A percentile compares a stretch with the other conserved stretches of the same genome.
phyloP scores from a whole-genome alignment of 768 basidiomycete species.

The Suillus fuscotomentosus region DNA sequence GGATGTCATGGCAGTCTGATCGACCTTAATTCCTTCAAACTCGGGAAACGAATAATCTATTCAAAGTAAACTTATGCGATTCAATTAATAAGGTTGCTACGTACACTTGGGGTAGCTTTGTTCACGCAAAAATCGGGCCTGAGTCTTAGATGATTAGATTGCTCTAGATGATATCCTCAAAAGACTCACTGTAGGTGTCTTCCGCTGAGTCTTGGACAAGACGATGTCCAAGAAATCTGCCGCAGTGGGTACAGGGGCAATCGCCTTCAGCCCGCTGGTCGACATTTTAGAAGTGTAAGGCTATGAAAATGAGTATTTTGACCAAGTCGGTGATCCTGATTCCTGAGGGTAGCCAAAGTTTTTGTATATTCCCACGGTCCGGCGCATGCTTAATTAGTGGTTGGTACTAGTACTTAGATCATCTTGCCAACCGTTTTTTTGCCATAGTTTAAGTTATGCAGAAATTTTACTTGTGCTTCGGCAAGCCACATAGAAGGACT shows the following conservation, averaged over 20 bases:
- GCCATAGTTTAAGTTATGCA: not conserved
- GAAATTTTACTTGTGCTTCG: no score
- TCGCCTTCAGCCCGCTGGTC: conserved; percentile 91
- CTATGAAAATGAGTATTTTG: not conserved
- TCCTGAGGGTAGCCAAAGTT: not conserved
- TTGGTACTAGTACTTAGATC: not conserved
- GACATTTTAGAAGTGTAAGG: conserved; percentile 44
- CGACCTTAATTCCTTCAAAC: no score
- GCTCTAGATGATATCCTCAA: not conserved
- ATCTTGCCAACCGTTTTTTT: not conserved
- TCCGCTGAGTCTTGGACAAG: conserved; percentile 90
- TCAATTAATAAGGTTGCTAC: no score
- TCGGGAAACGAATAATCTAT: no score
- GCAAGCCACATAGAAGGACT: no score
- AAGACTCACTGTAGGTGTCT: conserved; percentile 82
- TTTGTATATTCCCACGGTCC: conserved; percentile 3
- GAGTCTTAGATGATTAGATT: conserved; percentile 1
- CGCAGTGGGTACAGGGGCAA: conserved; percentile 98
- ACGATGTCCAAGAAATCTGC: conserved; percentile 94
- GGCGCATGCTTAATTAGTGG: no score
- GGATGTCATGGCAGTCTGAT: no score
- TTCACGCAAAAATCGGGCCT: no score
- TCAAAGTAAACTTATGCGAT: no score
- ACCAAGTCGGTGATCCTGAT: not conserved
- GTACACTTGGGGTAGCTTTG: no score